Conservation (phyloP, 2,329 filamentous ascomycete species). For the Myrmaecium sp. region DNA sequence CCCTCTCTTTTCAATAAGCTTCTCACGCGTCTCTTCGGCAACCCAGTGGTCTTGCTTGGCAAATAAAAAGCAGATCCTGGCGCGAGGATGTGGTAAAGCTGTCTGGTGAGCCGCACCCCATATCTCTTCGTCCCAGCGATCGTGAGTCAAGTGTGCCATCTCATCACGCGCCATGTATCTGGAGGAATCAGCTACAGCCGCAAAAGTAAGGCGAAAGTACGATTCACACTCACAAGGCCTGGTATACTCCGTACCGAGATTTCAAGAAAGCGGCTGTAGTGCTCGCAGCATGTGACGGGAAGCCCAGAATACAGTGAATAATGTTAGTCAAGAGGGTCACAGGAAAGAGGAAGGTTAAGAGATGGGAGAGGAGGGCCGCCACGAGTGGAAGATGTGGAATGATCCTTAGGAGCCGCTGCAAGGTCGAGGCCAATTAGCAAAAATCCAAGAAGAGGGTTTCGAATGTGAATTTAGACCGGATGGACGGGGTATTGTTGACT, state of each 20-base stretch:
- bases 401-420: conserved; percentile 4
- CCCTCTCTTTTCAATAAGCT: conserved; percentile 26
- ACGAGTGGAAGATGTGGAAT: conserved; percentile 11
- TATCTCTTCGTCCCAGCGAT: conserved; percentile 41
- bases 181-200: not conserved
- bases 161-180: conserved; percentile 41
- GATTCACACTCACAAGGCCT: conserved; percentile 28
- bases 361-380: conserved; percentile 20
- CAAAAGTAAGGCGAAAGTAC: not conserved
- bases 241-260: conserved; percentile 31
- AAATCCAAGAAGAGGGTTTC: too few species aligned
- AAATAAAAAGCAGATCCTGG: conserved; percentile 41
- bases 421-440: not conserved
- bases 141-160: conserved; percentile 36
- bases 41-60: conserved; percentile 45
- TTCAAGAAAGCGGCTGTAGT: conserved; percentile 35
- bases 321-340: conserved; percentile 21
- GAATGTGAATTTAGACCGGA: too few species aligned
- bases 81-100: conserved; percentile 16
- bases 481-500: too few species aligned
- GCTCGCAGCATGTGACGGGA: conserved; percentile 25
- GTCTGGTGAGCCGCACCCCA: conserved; percentile 32
- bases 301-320: conserved; percentile 25
- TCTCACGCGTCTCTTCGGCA: conserved; percentile 38
- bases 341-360: conserved; percentile 28